Evolutionary conservation across 2,329 filamentous ascomycete species (phyloP), one percentile per base, ranked within the genome.

Genomic region (Monilinia aucupariae): DNA sequence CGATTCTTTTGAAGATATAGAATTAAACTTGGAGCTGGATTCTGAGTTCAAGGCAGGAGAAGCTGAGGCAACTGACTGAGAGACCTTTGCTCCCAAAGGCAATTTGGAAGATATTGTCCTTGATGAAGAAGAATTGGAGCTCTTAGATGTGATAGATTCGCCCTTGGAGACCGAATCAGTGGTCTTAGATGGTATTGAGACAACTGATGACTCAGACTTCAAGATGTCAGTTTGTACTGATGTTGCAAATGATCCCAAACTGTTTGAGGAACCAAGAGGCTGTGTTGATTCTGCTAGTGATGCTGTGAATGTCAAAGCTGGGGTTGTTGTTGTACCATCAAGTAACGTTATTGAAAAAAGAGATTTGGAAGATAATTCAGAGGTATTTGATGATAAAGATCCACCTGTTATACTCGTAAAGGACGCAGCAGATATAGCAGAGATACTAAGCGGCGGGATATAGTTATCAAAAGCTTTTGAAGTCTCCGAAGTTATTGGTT

Each of bases 241-340:
- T 27, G 41, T 30, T 15, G 15, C 41, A 48, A 41, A 55, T 37
- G 30, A 48, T 22, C 9, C 41, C n/a, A 34, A 48, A 20, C 10
- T 55, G 10, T 48, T 41, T 48, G 59, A 55, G 17, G 50, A 61
- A 7, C 10, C 30, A 32, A 47, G 39, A n/a, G 32, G 9, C 20
- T 22, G 27, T 48, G 30, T 55, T 27, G 59, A 13, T n/a, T 25
- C 50, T 4, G 50, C 43, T 48, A 22, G 25, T 22, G 58, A 15
- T 45, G 20, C 30, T n/a, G 50, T 61, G 13, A 61, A 20, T 34
- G 34, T 61, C 20, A 54, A 61, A n/a, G 59, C 59, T 47, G 48
- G 41, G 20, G 50, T 49, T 27, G 27, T 48, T n/a, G 32, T 61
- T 6, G 41, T 55, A 41, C 59, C 17, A 9, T 50, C 22, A 37